Base-by-base conservation (phyloP, 441 rosid species). In the Kokia cookei region DNA sequence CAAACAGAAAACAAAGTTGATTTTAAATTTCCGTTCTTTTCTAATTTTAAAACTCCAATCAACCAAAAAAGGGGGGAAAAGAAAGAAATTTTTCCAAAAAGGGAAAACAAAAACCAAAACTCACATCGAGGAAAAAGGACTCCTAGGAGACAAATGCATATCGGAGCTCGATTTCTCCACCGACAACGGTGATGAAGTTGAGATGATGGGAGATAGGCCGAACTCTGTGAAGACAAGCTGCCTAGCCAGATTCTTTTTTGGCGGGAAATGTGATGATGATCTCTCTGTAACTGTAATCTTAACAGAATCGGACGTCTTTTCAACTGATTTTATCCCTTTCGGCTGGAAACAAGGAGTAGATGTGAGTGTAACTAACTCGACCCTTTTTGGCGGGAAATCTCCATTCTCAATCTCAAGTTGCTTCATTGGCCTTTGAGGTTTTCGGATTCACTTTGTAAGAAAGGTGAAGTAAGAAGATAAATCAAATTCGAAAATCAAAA, bases 191-290 rank as follows among this genome's bases (percentile, higher is more conserved):
- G 53, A 53, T 11, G 71, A 47, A 48, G 57, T 24, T 22, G 53
- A 7, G 71, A 19, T 54, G 55, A 71, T 26, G 4, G 73, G 82
- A 69, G 77, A 71, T 67, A 75, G 76, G 59, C 82, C 77, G 42
- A 77, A 74, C 79, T 79, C 79, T 2, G 82, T 74, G 75, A 82
- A 82, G 17, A 82, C 77, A 55, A 81, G 75, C 73, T 73, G 77
- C 68, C 61, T 68, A 17, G 70, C 68, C 69, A 72, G 77, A 50
- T 72, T 82, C 67, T 58, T 79, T 71, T 62, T 67, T 58, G 74
- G 74, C 54, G 62, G 71, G 78, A 54, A 71, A 74, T 10, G 22
- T 5, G 72, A 67, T 54, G 53, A 10, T 24, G 50, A 42, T 42
- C 72, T 55, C 66, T 71, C 66, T 0, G 51, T 29, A 55, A 63